Evolutionary conservation across 768 basidiomycete species (phyloP).

Genomic region (Agaricus bisporus): DNA sequence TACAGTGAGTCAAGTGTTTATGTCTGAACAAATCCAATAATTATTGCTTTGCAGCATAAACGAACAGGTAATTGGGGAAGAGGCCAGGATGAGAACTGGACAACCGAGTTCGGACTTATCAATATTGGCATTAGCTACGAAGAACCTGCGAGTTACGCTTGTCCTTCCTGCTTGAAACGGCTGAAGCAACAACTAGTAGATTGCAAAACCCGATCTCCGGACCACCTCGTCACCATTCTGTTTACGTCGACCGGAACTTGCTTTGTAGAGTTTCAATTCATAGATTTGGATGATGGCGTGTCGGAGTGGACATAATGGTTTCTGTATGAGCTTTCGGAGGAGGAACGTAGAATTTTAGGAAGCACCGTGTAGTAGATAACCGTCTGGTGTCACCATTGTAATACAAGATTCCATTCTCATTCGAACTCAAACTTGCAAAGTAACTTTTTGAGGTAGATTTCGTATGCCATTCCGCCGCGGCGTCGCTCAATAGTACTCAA

Average conservation of each 20-base stretch:
- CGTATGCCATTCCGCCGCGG: too few relatives aligned
- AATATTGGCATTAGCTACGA: neutral
- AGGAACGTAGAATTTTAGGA: too few relatives aligned
- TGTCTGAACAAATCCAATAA: neutral
- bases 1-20: neutral
- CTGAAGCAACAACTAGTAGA: neutral
- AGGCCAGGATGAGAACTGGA: neutral
- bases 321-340: too few relatives aligned
- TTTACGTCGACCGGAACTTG: neutral
- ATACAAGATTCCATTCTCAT: too few relatives aligned
- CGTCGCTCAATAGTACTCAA: too few relatives aligned
- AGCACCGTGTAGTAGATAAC: too few relatives aligned
- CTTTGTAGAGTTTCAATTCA: neutral
- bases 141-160: neutral
- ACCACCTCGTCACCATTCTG: neutral
- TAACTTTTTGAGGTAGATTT: too few relatives aligned
- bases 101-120: neutral
- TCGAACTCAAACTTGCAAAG: too few relatives aligned
- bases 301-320: neutral
- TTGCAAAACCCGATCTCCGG: neutral
- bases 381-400: too few relatives aligned
- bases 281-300: neutral
- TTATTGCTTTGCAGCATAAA: neutral
- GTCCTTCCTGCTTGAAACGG: too few relatives aligned
- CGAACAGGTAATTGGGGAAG: neutral